Evolutionary conservation across 495 filamentous ascomycete genomes (phyloP).

Genomic region (Clohesyomyces aquaticus): DNA sequence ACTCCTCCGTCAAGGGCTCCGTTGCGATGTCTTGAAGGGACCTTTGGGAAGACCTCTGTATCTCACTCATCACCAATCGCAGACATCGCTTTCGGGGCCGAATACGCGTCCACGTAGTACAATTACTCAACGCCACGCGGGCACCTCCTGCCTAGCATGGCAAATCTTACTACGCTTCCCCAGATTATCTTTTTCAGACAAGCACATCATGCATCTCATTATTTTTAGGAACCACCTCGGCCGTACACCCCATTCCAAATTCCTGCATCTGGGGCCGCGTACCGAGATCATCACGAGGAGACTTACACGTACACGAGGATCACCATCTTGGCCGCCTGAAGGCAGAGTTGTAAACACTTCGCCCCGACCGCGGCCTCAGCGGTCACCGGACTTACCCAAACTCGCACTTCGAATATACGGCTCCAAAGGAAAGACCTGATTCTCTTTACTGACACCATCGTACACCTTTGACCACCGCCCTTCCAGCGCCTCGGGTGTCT

Average conservation of each 20-base stretch:
- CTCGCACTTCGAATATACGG: conserved; percentile 38
- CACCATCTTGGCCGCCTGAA: not conserved
- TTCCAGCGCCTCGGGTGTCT: conserved; percentile 54
- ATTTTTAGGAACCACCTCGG: not conserved
- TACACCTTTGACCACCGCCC: conserved; percentile 60
- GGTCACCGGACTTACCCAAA: not conserved
- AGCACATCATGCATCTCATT: not conserved
- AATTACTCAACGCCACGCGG: not conserved
- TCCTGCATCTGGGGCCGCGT: not conserved
- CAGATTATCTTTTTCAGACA: not conserved
- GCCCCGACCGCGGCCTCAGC: no score
- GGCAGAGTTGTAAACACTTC: not conserved
- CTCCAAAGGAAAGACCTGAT: conserved; percentile 59
- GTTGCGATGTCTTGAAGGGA: no score
- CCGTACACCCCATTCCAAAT: not conserved
- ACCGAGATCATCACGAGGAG: not conserved
- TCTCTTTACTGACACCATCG: conserved; percentile 57
- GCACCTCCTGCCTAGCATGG: not conserved
- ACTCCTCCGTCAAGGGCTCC: no score
- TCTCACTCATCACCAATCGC: no score
- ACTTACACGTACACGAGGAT: not conserved
- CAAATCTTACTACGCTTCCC: not conserved
- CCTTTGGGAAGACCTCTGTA: no score
- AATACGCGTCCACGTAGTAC: not conserved
- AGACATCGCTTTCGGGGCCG: no score